Conservation (phyloP, 2,329 filamentous ascomycete species). For the Allantophomopsis lycopodina region DNA sequence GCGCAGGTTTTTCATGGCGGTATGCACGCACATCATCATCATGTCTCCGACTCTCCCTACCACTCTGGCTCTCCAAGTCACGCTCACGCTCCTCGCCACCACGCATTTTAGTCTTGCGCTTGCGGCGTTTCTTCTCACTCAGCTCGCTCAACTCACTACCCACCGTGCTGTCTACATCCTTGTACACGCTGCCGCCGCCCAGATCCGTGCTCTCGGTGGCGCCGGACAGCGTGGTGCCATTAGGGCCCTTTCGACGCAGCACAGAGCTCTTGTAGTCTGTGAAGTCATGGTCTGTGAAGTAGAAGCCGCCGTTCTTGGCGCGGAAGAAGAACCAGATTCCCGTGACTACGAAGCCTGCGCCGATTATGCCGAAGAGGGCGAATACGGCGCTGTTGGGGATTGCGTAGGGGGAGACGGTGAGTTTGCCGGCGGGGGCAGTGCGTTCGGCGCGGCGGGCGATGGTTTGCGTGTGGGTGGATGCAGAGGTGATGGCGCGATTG, state of each 20-base stretch:
- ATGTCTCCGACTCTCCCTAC: slow-evolving; percentile 17
- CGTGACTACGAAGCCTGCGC: slow-evolving; percentile 57
- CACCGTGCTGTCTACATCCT: slow-evolving; percentile 40
- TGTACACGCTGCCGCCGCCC: slow-evolving; percentile 74
- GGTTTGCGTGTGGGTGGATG: no score
- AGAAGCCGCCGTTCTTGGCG: slow-evolving; percentile 91
- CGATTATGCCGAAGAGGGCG: slow-evolving; percentile 74
- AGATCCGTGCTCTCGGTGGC: slow-evolving; percentile 73
- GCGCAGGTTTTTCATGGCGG: slow-evolving; percentile 72
- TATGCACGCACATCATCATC: slow-evolving; percentile 69
- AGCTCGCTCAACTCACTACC: slow-evolving; percentile 15
- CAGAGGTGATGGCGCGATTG: no score
- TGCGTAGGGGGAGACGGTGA: slow-evolving; percentile 36
- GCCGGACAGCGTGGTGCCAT: slow-evolving; percentile 73
- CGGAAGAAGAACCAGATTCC: slow-evolving; percentile 98
- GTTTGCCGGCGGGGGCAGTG: slow-evolving; percentile 25
- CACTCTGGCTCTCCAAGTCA: slow-evolving; percentile 12
- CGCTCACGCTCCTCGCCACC: slow-evolving; percentile 25
- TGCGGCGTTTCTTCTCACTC: slow-evolving; percentile 24
- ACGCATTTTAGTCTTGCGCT: slow-evolving; percentile 21
- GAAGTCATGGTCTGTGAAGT: slow-evolving; percentile 79
- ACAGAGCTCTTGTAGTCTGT: slow-evolving; percentile 98
- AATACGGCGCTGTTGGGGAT: slow-evolving; percentile 57
- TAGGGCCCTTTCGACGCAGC: slow-evolving; percentile 73
- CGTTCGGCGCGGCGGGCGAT: no score